Evolutionary conservation across 176 grass and related monocot species (phyloP), one percentile per base, ranked within the genome.

Genomic region (Aegilops longissima): DNA sequence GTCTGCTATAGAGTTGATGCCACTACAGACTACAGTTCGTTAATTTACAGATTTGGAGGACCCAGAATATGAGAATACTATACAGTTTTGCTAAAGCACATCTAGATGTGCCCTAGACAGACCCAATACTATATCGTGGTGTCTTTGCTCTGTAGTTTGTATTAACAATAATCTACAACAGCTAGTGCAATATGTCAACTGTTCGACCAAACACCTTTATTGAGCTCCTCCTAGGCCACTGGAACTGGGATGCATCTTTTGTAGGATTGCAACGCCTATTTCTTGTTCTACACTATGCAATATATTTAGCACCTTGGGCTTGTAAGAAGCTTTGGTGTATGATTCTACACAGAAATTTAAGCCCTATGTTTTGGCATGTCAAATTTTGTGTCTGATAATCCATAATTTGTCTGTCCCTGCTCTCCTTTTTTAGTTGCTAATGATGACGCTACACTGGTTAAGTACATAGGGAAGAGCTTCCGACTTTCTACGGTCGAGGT

Each of bases 391-490:
- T 49, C 61, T 82, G 27, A 23, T 13, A 62, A 86, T 39, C 63
- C 7, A 51, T 1, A 77, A 62, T 61, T 36, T 63, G 5, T 35
- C 8, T 35, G 31, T 47, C 23, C 25, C 52, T 74, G 27, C 38
- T 29, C 59, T 89, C 38, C 49, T 56, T 66, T 14, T 86, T 72
- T 77, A 98, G 93, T 76, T 85, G 92, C 92, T 78, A 94, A 94
- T 80, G 96, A 98, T 84, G 96, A 98, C 80, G 92, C 88, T 82
- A 86, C 86, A 49, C 65, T 95, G 21, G 92, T 98, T 70, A 98
- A 92, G 82, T 80, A 88, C 84, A 94, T 98, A 34, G 96, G 92
- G 27, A 95, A 96, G 86, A 98, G 92, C 67, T 98, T 98, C 84
- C 87, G 93, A 77, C 86, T 94, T 74, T 98, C 92, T 88, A 88